phyloP scores from a whole-genome alignment of 805 yeast genomes.

The Kodamaea kaohsiungensis region DNA sequence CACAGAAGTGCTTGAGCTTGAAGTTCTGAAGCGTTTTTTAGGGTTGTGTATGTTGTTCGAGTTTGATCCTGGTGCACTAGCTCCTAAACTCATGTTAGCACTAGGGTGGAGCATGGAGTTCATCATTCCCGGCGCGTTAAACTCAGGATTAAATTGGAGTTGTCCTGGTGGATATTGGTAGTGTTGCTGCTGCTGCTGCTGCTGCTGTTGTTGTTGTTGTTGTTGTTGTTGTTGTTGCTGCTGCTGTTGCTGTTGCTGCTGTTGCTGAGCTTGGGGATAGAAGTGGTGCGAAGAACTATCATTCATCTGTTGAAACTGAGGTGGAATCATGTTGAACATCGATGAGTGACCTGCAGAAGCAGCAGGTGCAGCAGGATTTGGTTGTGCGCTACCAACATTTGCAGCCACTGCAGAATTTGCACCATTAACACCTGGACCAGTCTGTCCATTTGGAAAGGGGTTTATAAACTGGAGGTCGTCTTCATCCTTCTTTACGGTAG shows the following conservation, averaged over 20 bases:
- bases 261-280: background rate
- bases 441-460: background rate
- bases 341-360: background rate
- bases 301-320: slow-evolving; percentile 5
- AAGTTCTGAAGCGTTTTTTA: slow-evolving; percentile 13
- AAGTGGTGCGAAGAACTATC: background rate
- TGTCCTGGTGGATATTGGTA: slow-evolving; percentile 5
- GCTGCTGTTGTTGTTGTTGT: slow-evolving; percentile 2
- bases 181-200: background rate
- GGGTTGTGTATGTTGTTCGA: background rate
- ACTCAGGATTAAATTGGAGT: slow-evolving; percentile 2
- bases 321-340: slow-evolving; percentile 3
- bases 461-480: slow-evolving; percentile 3
- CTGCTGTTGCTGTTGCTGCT: background rate
- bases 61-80: background rate
- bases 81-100: background rate
- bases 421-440: background rate
- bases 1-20: slow-evolving; percentile 8
- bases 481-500: slow-evolving; percentile 6
- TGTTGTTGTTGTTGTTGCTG: slow-evolving; percentile 1
- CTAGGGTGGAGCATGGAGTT: background rate
- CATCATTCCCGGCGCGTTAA: background rate
- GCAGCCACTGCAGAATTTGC: slow-evolving; percentile 1
- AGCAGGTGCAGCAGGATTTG: background rate
- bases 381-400: slow-evolving; percentile 1